Conservation (phyloP, 163 green algal species). For the Smithsoniella earleae region DNA sequence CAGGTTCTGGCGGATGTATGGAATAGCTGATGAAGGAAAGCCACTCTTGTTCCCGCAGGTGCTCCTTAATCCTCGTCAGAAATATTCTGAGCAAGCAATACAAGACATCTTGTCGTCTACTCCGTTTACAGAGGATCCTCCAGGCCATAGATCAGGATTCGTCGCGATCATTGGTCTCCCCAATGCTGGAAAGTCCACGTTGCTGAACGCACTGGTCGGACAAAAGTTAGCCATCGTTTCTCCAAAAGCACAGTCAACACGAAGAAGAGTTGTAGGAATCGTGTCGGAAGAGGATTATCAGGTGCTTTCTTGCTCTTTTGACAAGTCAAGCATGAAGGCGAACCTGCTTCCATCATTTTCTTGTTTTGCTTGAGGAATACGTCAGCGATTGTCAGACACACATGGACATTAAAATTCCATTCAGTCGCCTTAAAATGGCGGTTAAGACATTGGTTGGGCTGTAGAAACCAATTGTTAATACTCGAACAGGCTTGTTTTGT, state of each 20-base stretch:
- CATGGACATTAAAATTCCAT: too few relatives aligned
- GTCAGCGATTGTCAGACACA: too few relatives aligned
- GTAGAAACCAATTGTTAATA: too few relatives aligned
- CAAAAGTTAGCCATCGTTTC: conserved; percentile 92
- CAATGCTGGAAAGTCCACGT: conserved; percentile 90
- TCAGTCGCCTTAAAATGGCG: too few relatives aligned
- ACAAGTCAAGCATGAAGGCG: too few relatives aligned
- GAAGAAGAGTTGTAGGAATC: conserved; percentile 85
- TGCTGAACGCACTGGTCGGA: conserved; percentile 86
- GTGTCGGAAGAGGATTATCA: conserved; percentile 57
- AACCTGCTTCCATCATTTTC: too few relatives aligned
- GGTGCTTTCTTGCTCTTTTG: conserved; percentile 20
- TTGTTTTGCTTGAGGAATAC: too few relatives aligned
- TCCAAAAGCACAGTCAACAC: conserved; percentile 88
- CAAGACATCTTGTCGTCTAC: neutral
- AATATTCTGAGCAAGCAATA: neutral
- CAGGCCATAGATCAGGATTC: conserved; percentile 60
- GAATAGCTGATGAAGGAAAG: too few relatives aligned
- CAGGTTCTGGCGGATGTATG: too few relatives aligned
- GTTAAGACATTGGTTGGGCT: too few relatives aligned
- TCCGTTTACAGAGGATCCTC: conserved; percentile 39
- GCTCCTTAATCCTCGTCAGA: neutral
- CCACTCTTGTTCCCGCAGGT: neutral
- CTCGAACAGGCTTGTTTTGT: too few relatives aligned
- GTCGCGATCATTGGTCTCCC: conserved; percentile 84